Percentiles rank a stretch among this genome's conserved stretches.
phyloP scores from a whole-genome alignment of 2,329 filamentous ascomycete genomes.

The Cladorrhinum sp. region DNA sequence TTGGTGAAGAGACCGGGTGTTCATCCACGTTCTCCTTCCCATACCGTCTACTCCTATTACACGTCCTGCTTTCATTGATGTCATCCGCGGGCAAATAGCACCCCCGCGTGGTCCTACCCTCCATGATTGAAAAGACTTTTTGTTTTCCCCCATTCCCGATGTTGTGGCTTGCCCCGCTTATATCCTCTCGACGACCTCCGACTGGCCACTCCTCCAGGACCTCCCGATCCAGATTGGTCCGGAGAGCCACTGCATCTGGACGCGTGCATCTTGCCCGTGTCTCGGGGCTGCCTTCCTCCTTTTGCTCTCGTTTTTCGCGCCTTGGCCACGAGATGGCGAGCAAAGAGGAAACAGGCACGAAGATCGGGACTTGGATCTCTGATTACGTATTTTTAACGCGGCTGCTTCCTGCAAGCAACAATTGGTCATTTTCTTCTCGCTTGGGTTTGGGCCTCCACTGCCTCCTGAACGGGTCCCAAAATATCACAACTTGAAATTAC shows the following conservation, averaged over 20 bases:
- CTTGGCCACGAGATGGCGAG: neutral
- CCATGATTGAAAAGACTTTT: neutral
- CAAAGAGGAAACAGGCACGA: neutral
- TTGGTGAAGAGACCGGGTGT: too few relatives aligned
- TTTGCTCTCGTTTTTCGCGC: neutral
- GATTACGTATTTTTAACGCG: neutral
- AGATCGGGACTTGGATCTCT: neutral
- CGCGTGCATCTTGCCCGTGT: neutral
- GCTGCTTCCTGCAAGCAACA: neutral
- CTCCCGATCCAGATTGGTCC: neutral
- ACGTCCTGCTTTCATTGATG: too few relatives aligned
- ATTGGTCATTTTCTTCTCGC: neutral
- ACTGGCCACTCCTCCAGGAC: neutral
- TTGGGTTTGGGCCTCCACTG: neutral
- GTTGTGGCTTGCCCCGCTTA: neutral
- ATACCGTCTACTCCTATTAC: too few relatives aligned
- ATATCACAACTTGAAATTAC: neutral
- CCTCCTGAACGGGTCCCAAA: neutral
- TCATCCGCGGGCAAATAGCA: neutral
- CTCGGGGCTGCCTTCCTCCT: conserved; percentile 5
- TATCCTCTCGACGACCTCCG: neutral
- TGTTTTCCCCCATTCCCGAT: neutral
- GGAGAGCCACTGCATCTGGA: neutral
- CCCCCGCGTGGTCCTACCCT: neutral
- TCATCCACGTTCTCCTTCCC: too few relatives aligned